Evolutionary conservation across 441 rosid genomes (phyloP).

Genomic region (Erodium moschatum): DNA sequence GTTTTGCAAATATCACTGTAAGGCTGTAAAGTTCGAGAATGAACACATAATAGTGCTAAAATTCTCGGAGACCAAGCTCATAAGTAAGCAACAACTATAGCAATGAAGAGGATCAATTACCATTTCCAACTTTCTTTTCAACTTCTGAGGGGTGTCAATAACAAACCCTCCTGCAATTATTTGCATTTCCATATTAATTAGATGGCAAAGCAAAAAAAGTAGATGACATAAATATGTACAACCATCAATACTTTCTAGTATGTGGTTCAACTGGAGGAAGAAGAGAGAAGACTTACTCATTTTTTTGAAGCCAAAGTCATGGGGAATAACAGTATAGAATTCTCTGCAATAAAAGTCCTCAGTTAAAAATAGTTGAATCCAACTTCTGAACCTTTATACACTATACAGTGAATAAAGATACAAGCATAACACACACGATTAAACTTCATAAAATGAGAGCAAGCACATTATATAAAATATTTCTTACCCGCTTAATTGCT

Average conservation of each 20-base stretch:
- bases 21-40: background rate
- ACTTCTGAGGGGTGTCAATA: conserved; percentile 73
- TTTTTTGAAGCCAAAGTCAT: conserved; percentile 79
- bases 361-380: conserved; percentile 12
- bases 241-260: background rate
- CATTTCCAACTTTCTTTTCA: conserved; percentile 79
- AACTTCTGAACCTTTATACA: conserved; percentile 9
- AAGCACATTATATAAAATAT: conserved; percentile 14
- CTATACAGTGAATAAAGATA: background rate
- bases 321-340: conserved; percentile 82
- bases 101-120: conserved; percentile 32
- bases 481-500: conserved; percentile 73
- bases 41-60: conserved; percentile 12
- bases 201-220: background rate
- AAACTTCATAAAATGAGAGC: background rate
- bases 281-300: conserved; percentile 48
- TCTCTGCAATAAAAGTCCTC: conserved; percentile 42
- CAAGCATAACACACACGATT: background rate
- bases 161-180: conserved; percentile 69
- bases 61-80: background rate
- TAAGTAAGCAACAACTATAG: conserved; percentile 16
- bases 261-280: conserved; percentile 10
- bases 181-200: conserved; percentile 19
- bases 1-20: background rate
- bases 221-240: background rate